Evolutionary conservation across 371 early-diverging fungal species (phyloP), one percentile per base, ranked within the genome.

Genomic region (Mucor circinelloides): DNA sequence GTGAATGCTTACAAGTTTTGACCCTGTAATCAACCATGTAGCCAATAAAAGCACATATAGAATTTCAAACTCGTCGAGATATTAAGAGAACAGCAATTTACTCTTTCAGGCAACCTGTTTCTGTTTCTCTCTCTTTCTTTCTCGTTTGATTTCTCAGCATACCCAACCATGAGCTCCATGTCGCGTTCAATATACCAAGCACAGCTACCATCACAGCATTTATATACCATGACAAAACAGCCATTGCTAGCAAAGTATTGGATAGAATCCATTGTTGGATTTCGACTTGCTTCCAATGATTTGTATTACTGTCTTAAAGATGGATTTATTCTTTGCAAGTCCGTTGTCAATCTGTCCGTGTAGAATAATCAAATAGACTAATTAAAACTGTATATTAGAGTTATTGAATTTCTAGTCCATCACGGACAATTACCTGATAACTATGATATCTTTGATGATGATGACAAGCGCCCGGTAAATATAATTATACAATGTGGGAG

Each of bases 301-400:
- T 84, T 93, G 56, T 84, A 88, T 32, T 78, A 82, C n/a, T 78
- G 84, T 25, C 78, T 93, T 38, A 89, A 90, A 73, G 93, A 94
- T 70, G 96, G 97, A 23, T 87, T 90, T 23, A 78, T 92, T 42
- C 87, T 97, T 34, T 91, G 90, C 90, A 89, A 91, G 88, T 89
- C 75, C 63, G 88, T 85, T 32, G 7, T 23, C 31, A 42, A 36
- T 19, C n/a, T 19, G 2, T 44, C 6, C 19, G 10, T 23, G 3
- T 10, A 10, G 3, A 23, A 50, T 50, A 23, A 19, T n/a, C 48
- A 48, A 48, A 10, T 25, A 23, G 25, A 50, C 50, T 50, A 50
- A 50, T 25, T 50, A 23, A 50, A 19, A 44, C 15, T 40, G 6
- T 36, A 2, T 6, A 19, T 21, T 63, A 38, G 28, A 17, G 17